Evolutionary conservation across 2,329 filamentous ascomycete genomes (phyloP), one percentile per base, ranked within the genome.

Genomic region (Aureobasidium sp.): DNA sequence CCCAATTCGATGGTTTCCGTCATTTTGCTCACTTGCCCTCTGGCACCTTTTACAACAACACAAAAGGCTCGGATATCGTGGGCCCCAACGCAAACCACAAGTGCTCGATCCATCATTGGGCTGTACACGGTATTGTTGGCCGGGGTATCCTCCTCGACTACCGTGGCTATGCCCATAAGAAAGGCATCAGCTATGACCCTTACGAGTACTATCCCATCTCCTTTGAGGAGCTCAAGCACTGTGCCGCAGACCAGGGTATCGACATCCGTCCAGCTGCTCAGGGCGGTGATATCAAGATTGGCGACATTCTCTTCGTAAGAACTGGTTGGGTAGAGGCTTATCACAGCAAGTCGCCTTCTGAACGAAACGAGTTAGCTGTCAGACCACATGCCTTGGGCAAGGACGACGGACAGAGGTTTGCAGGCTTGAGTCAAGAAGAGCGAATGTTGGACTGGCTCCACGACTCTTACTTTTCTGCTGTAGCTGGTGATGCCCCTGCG

Each of bases 261-360:
- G 79, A 82, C 64, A 79, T 84, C 65, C 77, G 77, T 63, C 71
- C 79, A 2, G 87, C 60, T 3, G 70, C 76, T 0, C 78, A 82
- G 65, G 82, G 82, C 29, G 81, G 81, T 45, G 79, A 82, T 64
- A 78, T 84, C 66, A 78, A 77, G 63, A 72, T 79, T 2, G 87
- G 87, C 5, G 64, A 65, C 15, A 61, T 90, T 60, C 76, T 90
- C 12, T 77, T 90, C 48, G 70, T 90, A 22, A 79, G 87, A 19
- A 85, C 82, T 1, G 87, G 87, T 0, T 83, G 81, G 66, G 82
- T 84, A 8, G 80, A 86, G 66, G 75, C 80, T 12, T 82, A 88
- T 62, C 76, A 84, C 66, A 53, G 39, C 59, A 90, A 86, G 86
- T 90, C 64, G 82, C 66, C 69, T 0, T 70, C 72, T 3, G 72